Evolutionary conservation across 2,329 filamentous ascomycete species (phyloP).

Genomic region (Leptographium procerum): DNA sequence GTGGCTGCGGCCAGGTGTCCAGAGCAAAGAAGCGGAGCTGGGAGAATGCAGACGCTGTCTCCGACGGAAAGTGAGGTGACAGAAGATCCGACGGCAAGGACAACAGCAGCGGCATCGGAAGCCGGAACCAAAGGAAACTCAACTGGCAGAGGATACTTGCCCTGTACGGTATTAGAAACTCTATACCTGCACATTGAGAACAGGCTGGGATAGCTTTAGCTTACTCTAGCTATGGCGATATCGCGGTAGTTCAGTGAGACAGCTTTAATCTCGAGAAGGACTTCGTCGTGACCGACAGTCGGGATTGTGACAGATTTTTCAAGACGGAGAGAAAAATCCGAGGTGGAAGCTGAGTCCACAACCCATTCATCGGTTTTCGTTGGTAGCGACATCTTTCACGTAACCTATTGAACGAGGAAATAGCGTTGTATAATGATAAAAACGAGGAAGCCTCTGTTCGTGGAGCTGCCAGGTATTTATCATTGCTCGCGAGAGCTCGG

Average conservation of each 20-base stretch:
- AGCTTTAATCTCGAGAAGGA: conserved; percentile 53
- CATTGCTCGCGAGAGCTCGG: too few relatives aligned
- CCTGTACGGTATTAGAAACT: conserved; percentile 14
- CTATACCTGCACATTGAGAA: neutral
- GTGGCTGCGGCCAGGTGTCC: conserved; percentile 19
- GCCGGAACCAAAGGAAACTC: conserved; percentile 33
- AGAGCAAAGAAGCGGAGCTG: conserved; percentile 51
- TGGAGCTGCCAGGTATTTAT: too few relatives aligned
- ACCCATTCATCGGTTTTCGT: too few relatives aligned
- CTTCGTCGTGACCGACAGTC: conserved; percentile 52
- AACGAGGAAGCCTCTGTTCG: too few relatives aligned
- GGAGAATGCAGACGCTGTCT: conserved; percentile 30
- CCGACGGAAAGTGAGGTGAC: conserved; percentile 38
- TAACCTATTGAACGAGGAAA: too few relatives aligned
- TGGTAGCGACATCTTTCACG: too few relatives aligned
- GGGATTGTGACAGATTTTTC: neutral
- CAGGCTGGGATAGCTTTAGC: neutral
- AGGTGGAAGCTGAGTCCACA: too few relatives aligned
- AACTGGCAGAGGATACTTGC: conserved; percentile 33
- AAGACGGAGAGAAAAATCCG: neutral
- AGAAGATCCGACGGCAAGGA: conserved; percentile 38
- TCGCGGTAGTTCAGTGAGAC: conserved; percentile 46
- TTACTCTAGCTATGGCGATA: conserved; percentile 32
- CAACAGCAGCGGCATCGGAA: conserved; percentile 42
- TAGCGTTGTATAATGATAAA: too few relatives aligned